These are phyloP conservation scores for Diaporthe eres DNA, from an alignment of 2,329 filamentous ascomycete species.

Conservation along the genomic window DNA sequence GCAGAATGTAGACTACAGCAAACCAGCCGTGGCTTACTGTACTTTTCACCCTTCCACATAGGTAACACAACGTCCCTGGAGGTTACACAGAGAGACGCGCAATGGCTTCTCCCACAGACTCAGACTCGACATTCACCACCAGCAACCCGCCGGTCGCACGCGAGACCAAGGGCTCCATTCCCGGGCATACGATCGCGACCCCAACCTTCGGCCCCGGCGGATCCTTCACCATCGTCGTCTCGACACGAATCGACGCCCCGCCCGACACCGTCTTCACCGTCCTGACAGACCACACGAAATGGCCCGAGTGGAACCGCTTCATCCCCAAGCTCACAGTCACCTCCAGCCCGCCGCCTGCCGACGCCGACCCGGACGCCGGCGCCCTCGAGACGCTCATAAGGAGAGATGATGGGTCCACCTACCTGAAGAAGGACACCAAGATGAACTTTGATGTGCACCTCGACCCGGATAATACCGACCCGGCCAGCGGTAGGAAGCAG, in stretches of 20 bases:
- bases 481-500: slow-evolving; percentile 38
- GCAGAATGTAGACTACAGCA: background rate
- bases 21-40: background rate
- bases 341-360: slow-evolving; percentile 42
- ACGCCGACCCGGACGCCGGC: slow-evolving; percentile 42
- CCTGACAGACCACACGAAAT: slow-evolving; percentile 53
- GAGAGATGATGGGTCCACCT: slow-evolving; percentile 38
- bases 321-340: slow-evolving; percentile 48
- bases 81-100: background rate
- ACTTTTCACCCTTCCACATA: background rate
- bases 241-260: slow-evolving; percentile 52
- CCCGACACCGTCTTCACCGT: slow-evolving; percentile 50
- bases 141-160: slow-evolving; percentile 41
- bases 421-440: slow-evolving; percentile 50
- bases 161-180: slow-evolving; percentile 40
- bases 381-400: slow-evolving; percentile 36
- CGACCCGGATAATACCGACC: slow-evolving; percentile 42
- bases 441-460: slow-evolving; percentile 54
- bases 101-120: background rate
- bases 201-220: slow-evolving; percentile 51
- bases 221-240: slow-evolving; percentile 50
- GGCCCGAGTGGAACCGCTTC: slow-evolving; percentile 55
- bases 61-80: background rate
- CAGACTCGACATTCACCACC: slow-evolving; percentile 30
- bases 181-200: slow-evolving; percentile 47